Evolutionary conservation across 192 early-diverging fungal genomes (phyloP).

Genomic region (Oehlia diaphana): DNA sequence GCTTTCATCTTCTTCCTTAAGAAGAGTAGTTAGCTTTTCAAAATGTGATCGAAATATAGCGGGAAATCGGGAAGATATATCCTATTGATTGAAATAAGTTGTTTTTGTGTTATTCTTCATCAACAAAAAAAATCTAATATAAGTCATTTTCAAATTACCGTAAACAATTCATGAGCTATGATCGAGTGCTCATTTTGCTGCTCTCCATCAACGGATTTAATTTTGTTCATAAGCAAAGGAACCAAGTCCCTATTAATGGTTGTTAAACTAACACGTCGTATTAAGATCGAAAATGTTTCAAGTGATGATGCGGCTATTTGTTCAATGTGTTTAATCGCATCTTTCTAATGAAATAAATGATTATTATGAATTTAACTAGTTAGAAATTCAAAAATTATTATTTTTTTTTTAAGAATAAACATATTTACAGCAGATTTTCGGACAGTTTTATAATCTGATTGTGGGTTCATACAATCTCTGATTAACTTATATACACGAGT

Average conservation of each 20-base stretch:
- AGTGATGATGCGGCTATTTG: slow-evolving; percentile 54
- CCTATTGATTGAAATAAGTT: slow-evolving; percentile 22
- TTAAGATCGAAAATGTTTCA: slow-evolving; percentile 73
- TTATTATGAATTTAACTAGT: neutral
- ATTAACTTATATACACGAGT: slow-evolving; percentile 64
- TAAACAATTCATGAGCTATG: slow-evolving; percentile 55
- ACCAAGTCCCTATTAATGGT: slow-evolving; percentile 72
- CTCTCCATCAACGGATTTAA: slow-evolving; percentile 25
- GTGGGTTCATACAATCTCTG: slow-evolving; percentile 69
- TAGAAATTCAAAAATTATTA: neutral
- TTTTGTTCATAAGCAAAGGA: slow-evolving; percentile 56
- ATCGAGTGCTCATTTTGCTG: slow-evolving; percentile 25
- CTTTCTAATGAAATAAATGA: slow-evolving; percentile 39
- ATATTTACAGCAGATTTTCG: slow-evolving; percentile 57
- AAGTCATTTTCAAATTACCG: slow-evolving; percentile 34
- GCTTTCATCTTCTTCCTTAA: slow-evolving; percentile 43
- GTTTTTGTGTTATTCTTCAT: neutral
- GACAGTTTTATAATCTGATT: slow-evolving; percentile 68
- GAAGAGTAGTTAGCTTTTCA: slow-evolving; percentile 42
- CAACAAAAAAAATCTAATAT: neutral
- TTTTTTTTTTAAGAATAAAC: neutral
- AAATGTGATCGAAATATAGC: slow-evolving; percentile 58
- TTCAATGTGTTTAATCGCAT: slow-evolving; percentile 66
- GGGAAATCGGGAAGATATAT: slow-evolving; percentile 58
- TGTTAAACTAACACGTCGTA: slow-evolving; percentile 74